Evolutionary conservation across 768 basidiomycete genomes (phyloP), one percentile per base, ranked within the genome.

Genomic region (Steccherinum ochraceum): DNA sequence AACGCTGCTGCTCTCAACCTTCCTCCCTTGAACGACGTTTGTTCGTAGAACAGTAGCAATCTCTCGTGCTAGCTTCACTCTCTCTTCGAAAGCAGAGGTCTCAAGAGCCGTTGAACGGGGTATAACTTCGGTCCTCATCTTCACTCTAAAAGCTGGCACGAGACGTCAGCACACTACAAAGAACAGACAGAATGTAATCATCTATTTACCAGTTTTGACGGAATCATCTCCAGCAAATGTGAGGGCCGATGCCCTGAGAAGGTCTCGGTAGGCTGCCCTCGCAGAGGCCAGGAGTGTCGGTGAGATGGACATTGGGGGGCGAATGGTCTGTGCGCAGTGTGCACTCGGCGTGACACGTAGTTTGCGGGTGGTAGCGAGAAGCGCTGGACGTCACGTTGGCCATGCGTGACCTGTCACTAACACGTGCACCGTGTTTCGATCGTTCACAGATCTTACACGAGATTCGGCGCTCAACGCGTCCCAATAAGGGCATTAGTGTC

Each of bases 1-100:
- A 62, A 16, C n/a, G n/a, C n/a, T n/a, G n/a, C n/a, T 67, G 50
- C 10, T 67, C 61, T 18, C 61, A 10, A 80, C 71, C 59, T 70
- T 78, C 41, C 70, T 66, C 2, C 83, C 94, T 66, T 97, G 94
- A 0, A 92, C 93, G 41, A 98, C 74, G 64, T 98, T 97, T 64
- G 71, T 80, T 54, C 86, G 74, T 52, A 97, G 63, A 27, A 89
- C 80, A 20, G 71, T 62, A 3, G 93, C 89, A 41, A 93, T 73
- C 40, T 96, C 91, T 46, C 71, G 74, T 40, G 83, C 80, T 3
- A 86, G 69, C 48, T 74, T 72, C 4, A 78, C 75, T 52, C 79
- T 78, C 49, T 78, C 72, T 57, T 79, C 70, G 46, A 83, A 80
- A 12, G 67, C 64, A 27, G 65, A 65, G 4, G 76, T 64, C 54